Base-by-base conservation (phyloP, 2,329 filamentous ascomycete species). In the Blastomyces emzantsi region DNA sequence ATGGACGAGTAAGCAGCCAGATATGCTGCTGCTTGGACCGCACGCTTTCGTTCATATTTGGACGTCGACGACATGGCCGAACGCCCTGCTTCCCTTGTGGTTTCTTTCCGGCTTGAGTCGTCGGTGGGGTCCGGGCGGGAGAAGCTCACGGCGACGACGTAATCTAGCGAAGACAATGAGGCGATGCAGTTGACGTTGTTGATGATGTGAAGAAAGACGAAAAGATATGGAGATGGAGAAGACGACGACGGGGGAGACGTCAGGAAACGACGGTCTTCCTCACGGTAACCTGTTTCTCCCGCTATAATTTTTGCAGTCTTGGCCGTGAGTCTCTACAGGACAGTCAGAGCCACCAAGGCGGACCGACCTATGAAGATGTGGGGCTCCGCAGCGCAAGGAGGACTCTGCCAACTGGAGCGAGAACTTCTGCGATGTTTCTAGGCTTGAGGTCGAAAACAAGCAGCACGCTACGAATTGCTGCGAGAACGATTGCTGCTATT, bases 391-490 rank as follows among this genome's bases (percentile, higher is more conserved):
- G 52, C 39, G 43, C 43, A 43, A 52, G 30, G 51, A 22, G 11
- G 4, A 19, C 22, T 45, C 36, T n/a, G 56, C 52, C 43, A 41
- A n/a, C 45, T 39, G 55, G 30, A 43, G 49, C 30, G 36, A 59
- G 64, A 70, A 63, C 65, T 69, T 68, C 66, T 68, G 66, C 60
- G 30, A 65, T 47, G 61, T 59, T 64, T 64, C 60, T 61, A 58
- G 56, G 43, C 49, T 66, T 64, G 30, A 56, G 33, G 2, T 56
- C 28, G 52, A 49, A 47, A 59, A n/a, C 25, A 22, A 1, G 30
- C 41, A 58, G 47, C 49, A 39, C 55, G 43, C 25, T 25, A n/a
- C n/a, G 41, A n/a, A 55, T 36, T 56, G 43, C n/a, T 25, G 41
- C 4, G 25, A n/a, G 43, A 28, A 60, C 19, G 43, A 49, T 60